These are phyloP conservation scores for Annona squamosa DNA, from an alignment of 164 flowering plant genomes.

Conservation along the genomic window DNA sequence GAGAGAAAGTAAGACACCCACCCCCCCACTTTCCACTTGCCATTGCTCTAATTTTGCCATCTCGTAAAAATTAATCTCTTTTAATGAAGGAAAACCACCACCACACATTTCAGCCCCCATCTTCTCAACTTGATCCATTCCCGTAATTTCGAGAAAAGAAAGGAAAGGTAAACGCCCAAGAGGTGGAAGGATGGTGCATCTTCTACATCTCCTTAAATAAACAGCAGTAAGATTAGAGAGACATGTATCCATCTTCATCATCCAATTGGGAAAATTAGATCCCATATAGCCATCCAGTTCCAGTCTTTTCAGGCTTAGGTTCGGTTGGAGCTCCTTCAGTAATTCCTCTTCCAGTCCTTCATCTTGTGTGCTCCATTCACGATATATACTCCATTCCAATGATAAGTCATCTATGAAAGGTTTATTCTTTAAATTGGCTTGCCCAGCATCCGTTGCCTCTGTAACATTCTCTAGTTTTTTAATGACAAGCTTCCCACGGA, in stretches of 20 bases:
- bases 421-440: conserved; percentile 16
- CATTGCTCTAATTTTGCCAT: no score
- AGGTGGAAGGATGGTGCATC: conserved; percentile 12
- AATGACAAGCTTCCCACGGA: conserved; percentile 28
- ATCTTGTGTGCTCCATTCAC: not conserved
- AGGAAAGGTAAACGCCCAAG: conserved; percentile 16
- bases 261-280: conserved; percentile 26
- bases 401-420: conserved; percentile 17
- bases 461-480: conserved; percentile 31
- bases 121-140: not conserved
- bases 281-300: conserved; percentile 18
- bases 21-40: no score
- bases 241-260: conserved; percentile 8
- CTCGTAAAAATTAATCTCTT: no score
- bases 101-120: conserved; percentile 5
- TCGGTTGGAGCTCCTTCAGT: conserved; percentile 19
- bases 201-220: conserved; percentile 2
- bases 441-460: conserved; percentile 22
- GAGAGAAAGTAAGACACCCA: no score
- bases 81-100: not conserved
- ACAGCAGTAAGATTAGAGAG: conserved; percentile 15
- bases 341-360: not conserved
- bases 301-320: conserved; percentile 17
- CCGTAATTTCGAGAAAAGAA: conserved; percentile 2
- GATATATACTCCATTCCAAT: conserved; percentile 20